Conservation (phyloP, 441 rosid genomes). For the Iberis amara region DNA sequence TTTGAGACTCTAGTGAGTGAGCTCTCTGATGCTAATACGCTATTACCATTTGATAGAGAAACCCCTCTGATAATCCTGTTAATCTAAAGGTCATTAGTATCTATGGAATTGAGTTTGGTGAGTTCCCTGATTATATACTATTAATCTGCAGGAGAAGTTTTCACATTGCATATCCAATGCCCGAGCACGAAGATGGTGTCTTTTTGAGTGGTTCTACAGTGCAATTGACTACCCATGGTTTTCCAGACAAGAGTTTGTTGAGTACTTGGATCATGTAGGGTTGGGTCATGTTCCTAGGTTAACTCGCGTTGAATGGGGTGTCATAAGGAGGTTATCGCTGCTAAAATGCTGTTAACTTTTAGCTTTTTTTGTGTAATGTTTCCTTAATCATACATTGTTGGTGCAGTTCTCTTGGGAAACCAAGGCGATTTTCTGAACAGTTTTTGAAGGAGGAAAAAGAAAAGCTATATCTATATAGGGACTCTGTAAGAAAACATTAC, state of each 20-base stretch:
- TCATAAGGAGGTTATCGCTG: constrained; percentile 49
- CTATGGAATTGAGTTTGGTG: constrained; percentile 23
- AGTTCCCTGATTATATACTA: constrained; percentile 21
- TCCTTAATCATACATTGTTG: constrained; percentile 19
- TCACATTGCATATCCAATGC: constrained; percentile 44
- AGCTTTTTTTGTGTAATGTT: constrained; percentile 13
- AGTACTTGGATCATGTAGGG: constrained; percentile 69
- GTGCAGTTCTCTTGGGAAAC: constrained; percentile 69
- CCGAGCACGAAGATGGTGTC: constrained; percentile 53
- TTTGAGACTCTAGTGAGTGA: constrained; percentile 36
- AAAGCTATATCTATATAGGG: constrained; percentile 54
- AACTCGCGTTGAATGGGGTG: constrained; percentile 76
- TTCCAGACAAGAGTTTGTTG: constrained; percentile 63
- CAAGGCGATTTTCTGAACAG: constrained; percentile 57
- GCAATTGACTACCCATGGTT: constrained; percentile 78
- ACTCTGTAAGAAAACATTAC: constrained; percentile 58
- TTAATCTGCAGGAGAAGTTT: constrained; percentile 48
- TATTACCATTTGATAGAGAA: constrained; percentile 24
- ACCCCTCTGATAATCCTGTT: constrained; percentile 27
- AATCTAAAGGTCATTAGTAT: constrained; percentile 33
- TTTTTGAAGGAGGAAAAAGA: constrained; percentile 64
- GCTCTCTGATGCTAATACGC: constrained; percentile 34
- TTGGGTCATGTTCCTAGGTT: constrained; percentile 68
- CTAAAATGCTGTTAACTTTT: constrained; percentile 24
- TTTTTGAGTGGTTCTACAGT: constrained; percentile 67